These are phyloP conservation scores for Petunia secreta DNA, from an alignment of 257 asterid species.

Conservation along the genomic window DNA sequence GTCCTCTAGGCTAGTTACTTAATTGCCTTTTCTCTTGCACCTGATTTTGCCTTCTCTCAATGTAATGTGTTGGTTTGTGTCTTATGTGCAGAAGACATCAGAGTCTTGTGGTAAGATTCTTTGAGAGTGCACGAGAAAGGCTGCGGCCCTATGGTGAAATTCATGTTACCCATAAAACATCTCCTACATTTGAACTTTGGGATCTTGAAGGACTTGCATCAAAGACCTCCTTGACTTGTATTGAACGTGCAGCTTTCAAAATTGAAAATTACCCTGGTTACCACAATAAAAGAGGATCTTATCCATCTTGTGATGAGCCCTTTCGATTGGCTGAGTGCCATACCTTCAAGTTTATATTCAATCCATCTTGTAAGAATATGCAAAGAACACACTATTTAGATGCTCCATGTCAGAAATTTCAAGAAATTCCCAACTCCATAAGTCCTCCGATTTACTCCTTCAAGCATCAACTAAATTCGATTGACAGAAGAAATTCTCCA, in stretches of 20 bases:
- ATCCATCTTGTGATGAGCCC: conserved; percentile 50
- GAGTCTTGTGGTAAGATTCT: conserved; percentile 51
- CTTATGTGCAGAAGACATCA: conserved; percentile 49
- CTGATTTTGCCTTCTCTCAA: neutral
- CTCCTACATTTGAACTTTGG: conserved; percentile 49
- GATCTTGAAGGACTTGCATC: conserved; percentile 47
- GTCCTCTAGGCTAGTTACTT: conserved; percentile 15
- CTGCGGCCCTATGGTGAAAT: conserved; percentile 50
- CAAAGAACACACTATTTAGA: neutral
- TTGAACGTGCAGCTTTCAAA: conserved; percentile 42
- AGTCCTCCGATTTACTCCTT: conserved; percentile 10
- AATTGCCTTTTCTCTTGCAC: neutral
- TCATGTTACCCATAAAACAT: conserved; percentile 58
- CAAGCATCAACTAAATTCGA: conserved; percentile 9
- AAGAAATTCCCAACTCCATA: neutral
- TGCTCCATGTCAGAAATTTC: neutral
- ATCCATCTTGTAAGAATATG: neutral
- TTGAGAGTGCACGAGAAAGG: conserved; percentile 47
- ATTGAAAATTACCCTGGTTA: conserved; percentile 57
- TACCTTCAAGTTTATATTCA: conserved; percentile 49
- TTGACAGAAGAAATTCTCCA: conserved; percentile 13
- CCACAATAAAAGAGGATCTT: conserved; percentile 56
- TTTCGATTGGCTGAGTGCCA: conserved; percentile 48
- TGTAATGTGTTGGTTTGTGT: neutral
- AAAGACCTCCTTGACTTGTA: conserved; percentile 30